Conservation (phyloP, 2,329 filamentous ascomycete genomes). For the Nothomitra cinnamomea region DNA sequence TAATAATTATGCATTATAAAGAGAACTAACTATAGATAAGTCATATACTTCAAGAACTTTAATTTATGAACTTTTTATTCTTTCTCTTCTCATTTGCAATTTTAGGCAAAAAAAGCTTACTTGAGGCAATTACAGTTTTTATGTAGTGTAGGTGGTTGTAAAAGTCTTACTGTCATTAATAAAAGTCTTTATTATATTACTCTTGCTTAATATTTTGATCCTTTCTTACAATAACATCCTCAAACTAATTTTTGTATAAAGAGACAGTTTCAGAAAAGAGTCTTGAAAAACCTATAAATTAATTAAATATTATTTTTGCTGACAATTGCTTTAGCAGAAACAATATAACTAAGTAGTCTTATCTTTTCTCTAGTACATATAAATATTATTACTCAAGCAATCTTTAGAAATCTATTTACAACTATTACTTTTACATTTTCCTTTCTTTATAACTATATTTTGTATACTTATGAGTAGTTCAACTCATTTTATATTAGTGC, state of each 20-base stretch:
- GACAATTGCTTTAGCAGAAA: neutral
- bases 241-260: neutral
- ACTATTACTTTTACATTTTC: neutral
- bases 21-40: no score
- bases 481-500: neutral
- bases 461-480: neutral
- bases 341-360: neutral
- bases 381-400: neutral
- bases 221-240: neutral
- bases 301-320: neutral
- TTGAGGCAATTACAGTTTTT: no score
- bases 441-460: neutral
- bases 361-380: neutral
- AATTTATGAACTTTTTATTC: no score
- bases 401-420: neutral
- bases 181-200: no score
- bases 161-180: no score
- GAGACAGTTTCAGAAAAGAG: neutral
- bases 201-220: no score
- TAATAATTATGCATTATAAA: no score
- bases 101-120: no score
- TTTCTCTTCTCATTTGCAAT: no score
- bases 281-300: neutral
- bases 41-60: no score
- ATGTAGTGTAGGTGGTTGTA: no score